Conservation (phyloP, 176 grass and related monocot species). For the Phoenix dactylifera region DNA sequence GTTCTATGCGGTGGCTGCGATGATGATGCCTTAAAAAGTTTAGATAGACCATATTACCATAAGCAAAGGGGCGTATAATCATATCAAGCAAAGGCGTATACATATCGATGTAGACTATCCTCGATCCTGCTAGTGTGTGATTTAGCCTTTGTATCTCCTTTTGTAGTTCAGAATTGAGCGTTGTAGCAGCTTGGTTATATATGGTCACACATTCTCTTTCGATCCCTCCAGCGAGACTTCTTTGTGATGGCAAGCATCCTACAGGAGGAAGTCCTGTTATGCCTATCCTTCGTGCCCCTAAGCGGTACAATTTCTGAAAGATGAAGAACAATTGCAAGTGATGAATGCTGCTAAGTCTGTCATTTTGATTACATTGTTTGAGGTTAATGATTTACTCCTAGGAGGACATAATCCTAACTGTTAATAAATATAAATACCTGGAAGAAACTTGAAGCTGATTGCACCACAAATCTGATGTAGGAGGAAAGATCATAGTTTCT, state of each 20-base stretch:
- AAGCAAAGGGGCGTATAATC: conserved; percentile 39
- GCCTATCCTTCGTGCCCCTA: conserved; percentile 37
- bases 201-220: conserved; percentile 46
- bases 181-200: conserved; percentile 61
- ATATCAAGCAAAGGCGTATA: conserved; percentile 65
- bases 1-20: not conserved
- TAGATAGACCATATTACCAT: conserved; percentile 31
- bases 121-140: conserved; percentile 35
- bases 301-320: conserved; percentile 37
- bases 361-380: not conserved
- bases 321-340: too few relatives aligned
- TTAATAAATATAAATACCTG: conserved; percentile 15
- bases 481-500: conserved; percentile 64
- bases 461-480: conserved; percentile 64
- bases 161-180: conserved; percentile 50
- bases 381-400: not conserved
- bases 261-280: conserved; percentile 49
- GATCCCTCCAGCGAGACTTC: conserved; percentile 56
- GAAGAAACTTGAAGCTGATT: conserved; percentile 54
- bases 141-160: conserved; percentile 63
- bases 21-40: not conserved
- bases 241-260: conserved; percentile 85
- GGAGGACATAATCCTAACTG: not conserved
- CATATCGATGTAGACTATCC: conserved; percentile 49
- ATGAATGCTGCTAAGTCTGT: too few relatives aligned